These are phyloP conservation scores for Amyloporia xantha DNA, from an alignment of 768 basidiomycete species.

Conservation along the genomic window DNA sequence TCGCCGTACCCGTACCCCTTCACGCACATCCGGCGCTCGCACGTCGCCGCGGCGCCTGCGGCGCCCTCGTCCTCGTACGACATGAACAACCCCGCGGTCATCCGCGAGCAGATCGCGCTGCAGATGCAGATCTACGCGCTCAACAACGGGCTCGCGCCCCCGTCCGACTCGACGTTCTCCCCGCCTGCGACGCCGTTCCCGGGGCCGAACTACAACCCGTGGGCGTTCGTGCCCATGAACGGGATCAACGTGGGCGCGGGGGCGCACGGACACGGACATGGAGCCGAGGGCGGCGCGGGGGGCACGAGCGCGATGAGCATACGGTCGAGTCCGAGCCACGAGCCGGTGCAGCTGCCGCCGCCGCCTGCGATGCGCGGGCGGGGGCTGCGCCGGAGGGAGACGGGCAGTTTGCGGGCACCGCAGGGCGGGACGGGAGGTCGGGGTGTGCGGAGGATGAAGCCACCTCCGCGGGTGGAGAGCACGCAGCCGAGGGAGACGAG, in stretches of 20 bases:
- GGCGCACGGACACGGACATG: no score
- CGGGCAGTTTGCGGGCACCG: constrained; percentile 28
- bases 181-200: constrained; percentile 73
- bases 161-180: constrained; percentile 71
- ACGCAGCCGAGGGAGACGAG: constrained; percentile 80
- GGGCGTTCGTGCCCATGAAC: constrained; percentile 54
- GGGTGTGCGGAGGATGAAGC: constrained; percentile 36
- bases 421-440: constrained; percentile 9
- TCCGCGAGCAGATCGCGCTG: constrained; percentile 64
- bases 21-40: constrained; percentile 58
- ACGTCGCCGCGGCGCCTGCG: constrained; percentile 30
- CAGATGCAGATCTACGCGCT: constrained; percentile 79
- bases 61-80: constrained; percentile 30
- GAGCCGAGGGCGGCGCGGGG: constrained; percentile 25
- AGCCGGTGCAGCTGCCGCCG: constrained; percentile 53
- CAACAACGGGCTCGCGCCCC: constrained; percentile 50
- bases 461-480: constrained; percentile 74
- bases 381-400: constrained; percentile 40
- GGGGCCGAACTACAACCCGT: constrained; percentile 56
- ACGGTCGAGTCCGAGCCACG: constrained; percentile 66
- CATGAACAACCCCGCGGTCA: constrained; percentile 38
- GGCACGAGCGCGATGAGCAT: constrained; percentile 49
- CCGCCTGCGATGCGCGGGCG: constrained; percentile 39
- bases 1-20: constrained; percentile 81
- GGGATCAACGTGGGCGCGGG: constrained; percentile 27